Conservation (phyloP, 768 basidiomycete species). For the Pisolithus tinctorius region DNA sequence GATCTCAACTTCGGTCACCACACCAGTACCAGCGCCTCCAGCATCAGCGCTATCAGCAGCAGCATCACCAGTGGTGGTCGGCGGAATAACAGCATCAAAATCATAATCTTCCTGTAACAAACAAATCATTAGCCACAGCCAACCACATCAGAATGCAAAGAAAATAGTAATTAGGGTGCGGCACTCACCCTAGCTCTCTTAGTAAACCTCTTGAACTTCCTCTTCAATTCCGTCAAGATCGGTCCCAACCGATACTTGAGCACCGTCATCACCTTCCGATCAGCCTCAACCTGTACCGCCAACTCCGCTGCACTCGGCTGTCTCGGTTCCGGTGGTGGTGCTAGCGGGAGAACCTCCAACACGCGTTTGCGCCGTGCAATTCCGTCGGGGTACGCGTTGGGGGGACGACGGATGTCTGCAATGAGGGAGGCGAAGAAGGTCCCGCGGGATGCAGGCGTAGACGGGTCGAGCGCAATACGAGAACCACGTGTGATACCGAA, state of each 20-base stretch:
- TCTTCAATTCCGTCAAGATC: constrained; percentile 81
- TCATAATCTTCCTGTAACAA: constrained; percentile 65
- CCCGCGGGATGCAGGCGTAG: constrained; percentile 49
- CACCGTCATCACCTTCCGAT: constrained; percentile 69
- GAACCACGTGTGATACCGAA: constrained; percentile 77
- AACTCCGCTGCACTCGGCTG: constrained; percentile 78
- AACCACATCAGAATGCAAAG: neutral
- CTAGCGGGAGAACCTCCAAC: constrained; percentile 79
- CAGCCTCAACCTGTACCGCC: constrained; percentile 74
- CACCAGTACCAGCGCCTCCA: neutral
- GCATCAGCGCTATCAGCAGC: neutral
- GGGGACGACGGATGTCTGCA: constrained; percentile 63
- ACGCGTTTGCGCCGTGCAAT: constrained; percentile 76
- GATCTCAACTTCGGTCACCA: constrained; percentile 24
- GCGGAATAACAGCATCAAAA: constrained; percentile 29
- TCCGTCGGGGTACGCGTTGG: constrained; percentile 86
- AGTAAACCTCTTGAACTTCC: constrained; percentile 87
- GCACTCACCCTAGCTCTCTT: constrained; percentile 66
- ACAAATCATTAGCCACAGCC: constrained; percentile 5
- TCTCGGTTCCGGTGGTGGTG: constrained; percentile 84
- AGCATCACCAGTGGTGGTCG: constrained; percentile 6
- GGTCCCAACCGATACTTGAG: constrained; percentile 89
- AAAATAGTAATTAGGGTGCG: neutral
- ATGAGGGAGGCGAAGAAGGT: constrained; percentile 76
- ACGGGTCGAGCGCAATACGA: constrained; percentile 55